These are phyloP conservation scores for Syzygium aromaticum DNA, from an alignment of 345 rosid species.

Conservation along the genomic window DNA sequence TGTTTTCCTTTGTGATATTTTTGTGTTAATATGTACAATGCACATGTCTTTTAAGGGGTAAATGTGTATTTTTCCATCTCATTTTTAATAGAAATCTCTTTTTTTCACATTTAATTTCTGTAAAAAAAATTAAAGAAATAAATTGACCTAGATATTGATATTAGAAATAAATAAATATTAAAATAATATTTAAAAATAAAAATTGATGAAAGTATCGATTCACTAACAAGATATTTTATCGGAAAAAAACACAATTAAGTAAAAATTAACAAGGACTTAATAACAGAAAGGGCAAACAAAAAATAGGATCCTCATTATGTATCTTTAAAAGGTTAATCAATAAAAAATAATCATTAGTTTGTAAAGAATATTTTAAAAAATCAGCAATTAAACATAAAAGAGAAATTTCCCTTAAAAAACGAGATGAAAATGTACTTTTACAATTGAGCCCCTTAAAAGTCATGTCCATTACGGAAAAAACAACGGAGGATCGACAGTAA, in stretches of 20 bases:
- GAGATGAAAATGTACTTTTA: not conserved
- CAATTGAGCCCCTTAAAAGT: not conserved
- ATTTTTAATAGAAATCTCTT: not conserved
- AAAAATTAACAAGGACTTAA: not conserved
- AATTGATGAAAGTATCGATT: not conserved
- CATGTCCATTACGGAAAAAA: not conserved
- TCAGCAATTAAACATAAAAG: not conserved
- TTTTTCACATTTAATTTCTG: not conserved
- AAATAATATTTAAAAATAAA: not conserved
- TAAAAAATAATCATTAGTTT: not conserved
- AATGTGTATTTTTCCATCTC: not conserved
- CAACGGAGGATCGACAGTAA: not conserved
- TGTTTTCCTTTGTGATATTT: not conserved
- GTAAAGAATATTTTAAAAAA: no score
- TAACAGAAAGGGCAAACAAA: not conserved
- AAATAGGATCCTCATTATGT: not conserved
- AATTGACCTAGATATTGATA: not conserved
- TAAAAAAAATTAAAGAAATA: not conserved
- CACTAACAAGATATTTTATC: not conserved
- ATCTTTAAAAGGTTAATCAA: not conserved
- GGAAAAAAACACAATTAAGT: not conserved
- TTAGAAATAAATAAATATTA: not conserved
- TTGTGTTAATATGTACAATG: not conserved
- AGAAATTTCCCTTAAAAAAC: not conserved
- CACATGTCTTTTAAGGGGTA: not conserved